Evolutionary conservation across 2,329 filamentous ascomycete species (phyloP), one percentile per base, ranked within the genome.

Genomic region (Alternaria triticimaculans): DNA sequence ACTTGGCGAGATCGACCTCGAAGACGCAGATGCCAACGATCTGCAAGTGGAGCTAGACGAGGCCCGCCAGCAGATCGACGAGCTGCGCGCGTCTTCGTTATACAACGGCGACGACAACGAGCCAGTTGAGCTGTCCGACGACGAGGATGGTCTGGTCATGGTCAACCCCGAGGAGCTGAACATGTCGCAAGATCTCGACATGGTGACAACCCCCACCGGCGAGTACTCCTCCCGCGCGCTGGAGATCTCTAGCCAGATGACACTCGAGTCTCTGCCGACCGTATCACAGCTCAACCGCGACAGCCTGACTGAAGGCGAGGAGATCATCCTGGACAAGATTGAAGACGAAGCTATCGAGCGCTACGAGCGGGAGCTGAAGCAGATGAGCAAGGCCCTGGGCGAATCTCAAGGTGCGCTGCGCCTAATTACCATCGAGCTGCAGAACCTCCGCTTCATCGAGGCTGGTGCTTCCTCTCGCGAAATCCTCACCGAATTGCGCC

Each of bases 401-500:
- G 76, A 82, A 18, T 78, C 80, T 6, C 78, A 80, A 63, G 76
- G 80, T 5, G 74, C 78, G 6, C 74, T 85, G 4, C 76, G 81
- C 28, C 75, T 84, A 43, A 70, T 84, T 14, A 74, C 78, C 10
- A 80, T 84, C 21, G 81, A 84, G 63, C 72, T 85, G 5, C 75
- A 81, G 58, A 80, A 80, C 28, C 77, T 84, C 18, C 78, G 82
- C 25, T 80, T 84, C 63, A 69, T 80, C 6, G 71, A 74, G 14
- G 68, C 73, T 2, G 78, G 80, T 15, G 68, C 76, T 15, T 72
- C 70, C 8, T 70, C 74, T 23, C 69, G 75, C 14, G 72, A 72
- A 37, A 79, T 84, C 23, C 66, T 84, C 20, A 64, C 70, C 23
- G 77, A 76, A 55, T 76, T 85, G 49, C 82, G 82, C 21, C 76